Conservation (phyloP, 352 stramenopile species). For the Globisporangium ultimum region DNA sequence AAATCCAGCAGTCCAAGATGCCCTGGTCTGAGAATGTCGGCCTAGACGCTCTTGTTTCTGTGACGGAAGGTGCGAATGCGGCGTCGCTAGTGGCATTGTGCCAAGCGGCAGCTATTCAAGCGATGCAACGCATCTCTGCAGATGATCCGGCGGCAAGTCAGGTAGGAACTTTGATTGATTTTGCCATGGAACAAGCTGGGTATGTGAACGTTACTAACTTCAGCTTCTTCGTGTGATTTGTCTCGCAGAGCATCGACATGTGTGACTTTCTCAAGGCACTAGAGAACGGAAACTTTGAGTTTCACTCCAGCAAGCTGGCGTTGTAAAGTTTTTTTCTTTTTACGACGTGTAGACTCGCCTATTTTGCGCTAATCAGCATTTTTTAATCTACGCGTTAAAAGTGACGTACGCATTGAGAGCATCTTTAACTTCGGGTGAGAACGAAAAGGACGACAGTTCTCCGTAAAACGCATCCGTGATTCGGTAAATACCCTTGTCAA, state of each 20-base stretch:
- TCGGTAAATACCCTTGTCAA: constrained; percentile 78
- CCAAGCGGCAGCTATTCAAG: constrained; percentile 62
- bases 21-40: constrained; percentile 59
- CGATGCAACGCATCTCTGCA: constrained; percentile 53
- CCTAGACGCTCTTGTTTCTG: constrained; percentile 37
- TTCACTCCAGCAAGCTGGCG: constrained; percentile 2
- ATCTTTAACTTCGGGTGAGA: constrained; percentile 43
- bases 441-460: constrained; percentile 55
- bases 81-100: constrained; percentile 74
- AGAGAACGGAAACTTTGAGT: constrained; percentile 35
- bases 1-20: constrained; percentile 67
- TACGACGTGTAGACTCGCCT: too few species aligned
- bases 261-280: constrained; percentile 40
- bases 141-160: constrained; percentile 18
- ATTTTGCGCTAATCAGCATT: too few species aligned
- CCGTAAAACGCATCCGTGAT: constrained; percentile 67
- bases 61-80: constrained; percentile 63
- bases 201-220: neutral
- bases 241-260: constrained; percentile 33
- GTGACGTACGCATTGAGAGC: constrained; percentile 41
- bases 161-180: constrained; percentile 16
- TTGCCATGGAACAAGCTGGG: neutral
- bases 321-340: too few species aligned
- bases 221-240: too few species aligned
- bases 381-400: constrained; percentile 35